Conservation (phyloP, 768 basidiomycete genomes). For the Panaeolus papilionaceus region DNA sequence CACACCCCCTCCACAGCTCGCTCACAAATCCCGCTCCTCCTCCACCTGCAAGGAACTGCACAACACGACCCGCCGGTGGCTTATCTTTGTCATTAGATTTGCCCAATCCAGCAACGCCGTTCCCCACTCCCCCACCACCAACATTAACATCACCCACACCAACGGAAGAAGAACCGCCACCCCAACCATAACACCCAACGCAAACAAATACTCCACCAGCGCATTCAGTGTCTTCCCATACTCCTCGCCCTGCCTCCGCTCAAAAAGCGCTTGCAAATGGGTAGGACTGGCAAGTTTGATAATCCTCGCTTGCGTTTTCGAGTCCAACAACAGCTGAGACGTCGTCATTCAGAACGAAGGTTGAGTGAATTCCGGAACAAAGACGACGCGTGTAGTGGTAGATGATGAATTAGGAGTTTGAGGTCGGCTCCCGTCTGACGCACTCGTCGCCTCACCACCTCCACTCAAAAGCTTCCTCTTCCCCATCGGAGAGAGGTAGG, state of each 20-base stretch:
- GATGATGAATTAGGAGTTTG: not conserved
- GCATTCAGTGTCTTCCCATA: not conserved
- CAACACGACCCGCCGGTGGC: not conserved
- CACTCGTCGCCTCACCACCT: not conserved
- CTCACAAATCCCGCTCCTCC: conserved; percentile 66
- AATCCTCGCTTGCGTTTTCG: not conserved
- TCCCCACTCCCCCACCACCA: no score
- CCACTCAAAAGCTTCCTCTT: not conserved
- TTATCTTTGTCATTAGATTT: not conserved
- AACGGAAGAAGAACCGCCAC: no score
- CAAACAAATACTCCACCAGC: conserved; percentile 62
- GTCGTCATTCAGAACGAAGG: no score
- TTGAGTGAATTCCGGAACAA: not conserved
- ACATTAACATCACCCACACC: no score
- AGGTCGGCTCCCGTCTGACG: not conserved
- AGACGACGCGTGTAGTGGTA: conserved; percentile 36
- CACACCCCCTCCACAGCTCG: conserved; percentile 74
- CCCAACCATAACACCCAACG: no score
- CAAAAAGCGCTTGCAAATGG: no score
- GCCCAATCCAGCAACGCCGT: no score
- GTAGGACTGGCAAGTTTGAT: conserved; percentile 1
- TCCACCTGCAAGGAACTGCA: not conserved
- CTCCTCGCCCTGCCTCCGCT: not conserved
- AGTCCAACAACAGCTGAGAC: not conserved
- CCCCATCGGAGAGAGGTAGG: conserved; percentile 55